phyloP scores from a whole-genome alignment of 78 protist species.

The Dictyostelium brefeldianum region DNA sequence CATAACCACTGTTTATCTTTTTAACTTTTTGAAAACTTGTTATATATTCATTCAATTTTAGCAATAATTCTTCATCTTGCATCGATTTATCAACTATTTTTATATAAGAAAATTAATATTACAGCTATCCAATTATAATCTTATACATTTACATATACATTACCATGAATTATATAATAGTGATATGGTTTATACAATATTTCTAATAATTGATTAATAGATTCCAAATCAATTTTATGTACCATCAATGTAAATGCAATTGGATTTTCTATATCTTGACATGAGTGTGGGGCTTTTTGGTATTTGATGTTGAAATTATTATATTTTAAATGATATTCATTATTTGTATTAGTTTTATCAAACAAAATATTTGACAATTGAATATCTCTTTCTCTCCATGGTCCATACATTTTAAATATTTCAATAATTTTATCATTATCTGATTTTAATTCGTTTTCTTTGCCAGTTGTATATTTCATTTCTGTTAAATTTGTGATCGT shows the following conservation, averaged over 20 bases:
- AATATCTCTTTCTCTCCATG: conserved; percentile 9
- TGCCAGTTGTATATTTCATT: background rate
- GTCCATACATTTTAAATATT: conserved; percentile 12
- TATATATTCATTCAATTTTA: no score
- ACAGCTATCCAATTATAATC: no score
- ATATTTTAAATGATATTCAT: background rate
- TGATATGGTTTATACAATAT: conserved; percentile 18
- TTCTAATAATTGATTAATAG: background rate
- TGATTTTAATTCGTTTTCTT: background rate
- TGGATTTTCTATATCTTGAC: background rate
- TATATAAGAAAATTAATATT: no score
- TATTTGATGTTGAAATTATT: background rate
- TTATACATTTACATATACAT: no score
- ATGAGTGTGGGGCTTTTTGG: background rate
- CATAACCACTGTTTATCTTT: background rate
- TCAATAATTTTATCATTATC: background rate
- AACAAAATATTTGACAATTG: background rate
- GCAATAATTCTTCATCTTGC: background rate
- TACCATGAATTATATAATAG: conserved; percentile 35
- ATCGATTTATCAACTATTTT: conserved; percentile 10
- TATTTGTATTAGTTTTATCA: background rate
- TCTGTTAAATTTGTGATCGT: background rate
- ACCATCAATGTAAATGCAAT: conserved; percentile 8
- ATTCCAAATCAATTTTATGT: background rate
- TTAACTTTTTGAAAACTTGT: background rate